Evolutionary conservation across 2,329 filamentous ascomycete species (phyloP), one percentile per base, ranked within the genome.

Genomic region (Calonectria pseudoturangicola): DNA sequence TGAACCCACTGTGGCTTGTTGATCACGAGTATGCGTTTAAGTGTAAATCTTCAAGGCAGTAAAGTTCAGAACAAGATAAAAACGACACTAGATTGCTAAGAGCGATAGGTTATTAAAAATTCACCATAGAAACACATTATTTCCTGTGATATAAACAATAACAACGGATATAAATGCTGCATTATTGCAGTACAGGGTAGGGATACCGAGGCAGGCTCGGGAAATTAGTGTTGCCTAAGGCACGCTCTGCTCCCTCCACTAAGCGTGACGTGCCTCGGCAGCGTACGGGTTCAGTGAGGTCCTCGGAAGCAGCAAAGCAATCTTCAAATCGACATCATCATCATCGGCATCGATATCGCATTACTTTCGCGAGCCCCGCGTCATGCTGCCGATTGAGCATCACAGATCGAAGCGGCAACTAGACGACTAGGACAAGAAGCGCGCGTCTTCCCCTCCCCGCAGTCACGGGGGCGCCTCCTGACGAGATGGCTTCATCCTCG

Each of bases 251-350:
- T 79, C 74, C 74, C 75, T 66, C 27, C 36, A 39, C 58, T 50
- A 33, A 30, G 71, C 48, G 77, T 79, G 77, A 79, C 75, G 78
- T 78, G 75, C 77, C 77, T 79, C 77, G 77, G 77, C 60, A 71
- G 70, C 70, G 54, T 70, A 68, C 68, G 66, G 65, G 51, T 65
- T 68, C 58, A 73, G 58, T 64, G 68, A 70, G 62, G 66, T 64
- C 50, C 60, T 65, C 47, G 28, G 60, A 58, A 45, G 41, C 68
- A 71, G 28, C 39, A 27, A 60, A 48, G 63, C 68, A 68, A 69
- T 51, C 67, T 60, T 60, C 58, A 73, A 66, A 66, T 65, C 62
- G 69, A 73, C 74, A 69, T 68, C 74, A 64, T 51, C 66, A 68
- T 45, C 33, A 63, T 58, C 73, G 67, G 10, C 67, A 73, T 64